These are phyloP conservation scores for Fusarium luffae DNA, from an alignment of 2,329 filamentous ascomycete species.

Conservation along the genomic window DNA sequence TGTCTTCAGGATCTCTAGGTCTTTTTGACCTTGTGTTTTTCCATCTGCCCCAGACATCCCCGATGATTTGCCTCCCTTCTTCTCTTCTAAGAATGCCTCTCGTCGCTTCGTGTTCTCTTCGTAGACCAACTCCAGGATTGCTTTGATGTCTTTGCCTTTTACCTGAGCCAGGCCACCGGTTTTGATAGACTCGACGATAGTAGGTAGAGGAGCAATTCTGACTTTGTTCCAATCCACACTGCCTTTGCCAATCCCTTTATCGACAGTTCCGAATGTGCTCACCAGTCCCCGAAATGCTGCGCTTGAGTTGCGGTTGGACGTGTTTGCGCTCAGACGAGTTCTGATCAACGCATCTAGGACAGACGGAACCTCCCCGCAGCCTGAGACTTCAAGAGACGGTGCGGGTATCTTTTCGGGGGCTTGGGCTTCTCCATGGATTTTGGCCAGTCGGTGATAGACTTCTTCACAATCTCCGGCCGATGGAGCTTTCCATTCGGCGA, in stretches of 20 bases:
- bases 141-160: constrained; percentile 45
- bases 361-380: constrained; percentile 44
- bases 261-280: constrained; percentile 39
- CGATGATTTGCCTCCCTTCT: constrained; percentile 25
- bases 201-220: constrained; percentile 49
- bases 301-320: constrained; percentile 44
- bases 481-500: constrained; percentile 42
- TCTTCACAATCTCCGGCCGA: constrained; percentile 39
- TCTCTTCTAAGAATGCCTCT: constrained; percentile 43
- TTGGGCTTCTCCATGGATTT: constrained; percentile 41
- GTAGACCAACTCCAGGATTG: constrained; percentile 42
- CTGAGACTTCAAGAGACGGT: constrained; percentile 44
- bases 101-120: constrained; percentile 41
- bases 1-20: constrained; percentile 44
- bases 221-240: constrained; percentile 46
- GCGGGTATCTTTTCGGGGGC: constrained; percentile 45
- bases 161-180: constrained; percentile 59
- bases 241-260: constrained; percentile 43
- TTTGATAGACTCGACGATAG: constrained; percentile 67
- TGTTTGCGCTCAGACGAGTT: constrained; percentile 44
- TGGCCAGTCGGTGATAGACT: constrained; percentile 39
- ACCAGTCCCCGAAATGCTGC: constrained; percentile 45
- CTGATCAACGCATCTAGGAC: constrained; percentile 45
- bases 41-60: constrained; percentile 32
- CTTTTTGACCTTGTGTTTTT: constrained; percentile 45